Conservation (phyloP, 805 yeast genomes). For the Yarrowia sp. region DNA sequence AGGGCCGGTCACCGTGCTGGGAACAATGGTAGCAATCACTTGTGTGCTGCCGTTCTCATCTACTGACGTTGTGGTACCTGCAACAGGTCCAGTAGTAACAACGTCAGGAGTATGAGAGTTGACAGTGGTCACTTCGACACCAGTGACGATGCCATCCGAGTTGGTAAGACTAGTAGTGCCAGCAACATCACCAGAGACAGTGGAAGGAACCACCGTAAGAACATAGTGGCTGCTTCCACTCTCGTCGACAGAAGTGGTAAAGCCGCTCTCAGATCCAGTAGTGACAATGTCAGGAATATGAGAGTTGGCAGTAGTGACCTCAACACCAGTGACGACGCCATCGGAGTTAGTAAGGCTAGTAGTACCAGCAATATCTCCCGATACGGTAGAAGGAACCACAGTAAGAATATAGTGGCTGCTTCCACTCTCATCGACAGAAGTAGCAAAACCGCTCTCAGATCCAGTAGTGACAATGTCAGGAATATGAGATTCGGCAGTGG, state of each 20-base stretch:
- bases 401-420: too few species aligned
- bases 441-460: too few species aligned
- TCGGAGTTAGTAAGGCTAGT: too few species aligned
- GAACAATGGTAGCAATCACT: neutral
- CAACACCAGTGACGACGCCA: too few species aligned
- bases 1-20: neutral
- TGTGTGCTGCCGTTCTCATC: neutral
- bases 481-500: too few species aligned
- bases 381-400: too few species aligned
- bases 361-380: too few species aligned
- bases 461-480: neutral
- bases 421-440: neutral
- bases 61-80: neutral
- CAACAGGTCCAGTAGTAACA: neutral
- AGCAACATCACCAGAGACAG: neutral
- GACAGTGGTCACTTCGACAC: neutral
- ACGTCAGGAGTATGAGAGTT: neutral
- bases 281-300: neutral
- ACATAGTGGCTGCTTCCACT: neutral
- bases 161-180: neutral
- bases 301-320: too few species aligned
- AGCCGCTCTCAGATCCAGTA: neutral
- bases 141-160: neutral
- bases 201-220: neutral
- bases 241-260: neutral